These are phyloP conservation scores for Murraya koenigii DNA, from an alignment of 345 rosid species.

Conservation along the genomic window DNA sequence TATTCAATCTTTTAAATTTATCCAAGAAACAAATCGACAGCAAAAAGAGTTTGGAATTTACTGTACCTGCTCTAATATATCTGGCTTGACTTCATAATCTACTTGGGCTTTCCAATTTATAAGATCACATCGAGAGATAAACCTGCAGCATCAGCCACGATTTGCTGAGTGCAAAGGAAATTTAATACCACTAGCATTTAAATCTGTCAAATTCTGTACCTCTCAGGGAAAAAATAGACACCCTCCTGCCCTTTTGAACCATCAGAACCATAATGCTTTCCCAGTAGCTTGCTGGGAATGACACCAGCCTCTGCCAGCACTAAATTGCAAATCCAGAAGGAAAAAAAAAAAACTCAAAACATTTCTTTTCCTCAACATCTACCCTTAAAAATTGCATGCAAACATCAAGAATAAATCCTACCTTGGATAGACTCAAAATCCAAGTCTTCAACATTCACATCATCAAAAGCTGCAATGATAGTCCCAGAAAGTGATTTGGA, in stretches of 20 bases:
- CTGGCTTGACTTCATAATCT: conserved; percentile 53
- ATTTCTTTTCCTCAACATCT: background rate
- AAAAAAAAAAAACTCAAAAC: background rate
- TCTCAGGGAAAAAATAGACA: conserved; percentile 55
- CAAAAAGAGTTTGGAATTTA: conserved; percentile 8
- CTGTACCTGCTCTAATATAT: conserved; percentile 57
- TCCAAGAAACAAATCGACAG: background rate
- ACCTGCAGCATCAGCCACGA: conserved; percentile 39
- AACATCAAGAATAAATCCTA: conserved; percentile 15
- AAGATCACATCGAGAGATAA: conserved; percentile 65
- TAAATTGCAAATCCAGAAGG: conserved; percentile 25
- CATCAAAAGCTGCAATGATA: conserved; percentile 64
- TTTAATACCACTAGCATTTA: background rate
- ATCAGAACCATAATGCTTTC: conserved; percentile 23
- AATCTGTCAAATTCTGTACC: conserved; percentile 32
- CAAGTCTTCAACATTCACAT: conserved; percentile 53
- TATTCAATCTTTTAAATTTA: background rate
- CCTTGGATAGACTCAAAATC: conserved; percentile 74
- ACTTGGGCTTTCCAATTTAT: conserved; percentile 83
- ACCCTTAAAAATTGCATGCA: conserved; percentile 3
- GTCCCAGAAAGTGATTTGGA: conserved; percentile 60
- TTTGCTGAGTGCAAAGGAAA: conserved; percentile 2
- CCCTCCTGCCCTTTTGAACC: conserved; percentile 25
- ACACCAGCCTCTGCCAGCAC: conserved; percentile 88
- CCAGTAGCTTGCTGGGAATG: conserved; percentile 53